These are phyloP conservation scores for Globisporangium acanthophoron DNA, from an alignment of 352 stramenopile species.

Conservation along the genomic window DNA sequence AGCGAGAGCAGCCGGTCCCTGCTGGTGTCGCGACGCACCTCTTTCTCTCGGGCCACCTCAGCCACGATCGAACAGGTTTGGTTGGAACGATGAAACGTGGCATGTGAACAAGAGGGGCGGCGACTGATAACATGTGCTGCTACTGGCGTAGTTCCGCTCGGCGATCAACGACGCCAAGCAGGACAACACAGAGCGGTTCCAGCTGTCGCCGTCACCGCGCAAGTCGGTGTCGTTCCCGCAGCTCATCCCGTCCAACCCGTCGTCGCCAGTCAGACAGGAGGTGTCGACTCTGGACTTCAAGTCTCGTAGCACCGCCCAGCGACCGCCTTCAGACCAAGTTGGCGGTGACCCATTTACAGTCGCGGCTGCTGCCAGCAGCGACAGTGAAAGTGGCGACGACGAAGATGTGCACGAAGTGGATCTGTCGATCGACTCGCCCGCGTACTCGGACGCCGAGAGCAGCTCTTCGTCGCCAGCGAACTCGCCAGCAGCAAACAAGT, in stretches of 20 bases:
- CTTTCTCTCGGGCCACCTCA: constrained; percentile 23
- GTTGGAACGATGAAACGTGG: not conserved
- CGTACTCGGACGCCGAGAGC: constrained; percentile 10
- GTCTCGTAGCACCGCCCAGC: not conserved
- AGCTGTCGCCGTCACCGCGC: constrained; percentile 18
- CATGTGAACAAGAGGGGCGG: not conserved
- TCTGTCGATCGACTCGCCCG: constrained; percentile 4
- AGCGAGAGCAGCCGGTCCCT: constrained; percentile 4
- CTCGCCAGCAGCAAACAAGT: not conserved
- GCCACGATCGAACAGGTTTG: constrained; percentile 27
- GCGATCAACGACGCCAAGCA: constrained; percentile 13
- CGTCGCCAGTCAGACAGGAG: constrained; percentile 7
- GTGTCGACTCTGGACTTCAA: not conserved
- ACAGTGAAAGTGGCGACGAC: constrained; percentile 4
- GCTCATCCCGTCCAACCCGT: constrained; percentile 6
- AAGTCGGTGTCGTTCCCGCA: constrained; percentile 22
- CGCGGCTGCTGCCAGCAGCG: not conserved
- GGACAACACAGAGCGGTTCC: not conserved
- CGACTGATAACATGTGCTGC: not conserved
- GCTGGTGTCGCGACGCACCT: constrained; percentile 21
- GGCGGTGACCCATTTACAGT: too few species aligned
- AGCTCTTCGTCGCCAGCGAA: not conserved
- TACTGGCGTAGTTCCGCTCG: constrained; percentile 5
- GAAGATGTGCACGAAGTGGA: constrained; percentile 7
- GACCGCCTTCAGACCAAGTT: too few species aligned